These are phyloP conservation scores for Solanum microdontum DNA, from an alignment of 257 asterid species.

Conservation along the genomic window DNA sequence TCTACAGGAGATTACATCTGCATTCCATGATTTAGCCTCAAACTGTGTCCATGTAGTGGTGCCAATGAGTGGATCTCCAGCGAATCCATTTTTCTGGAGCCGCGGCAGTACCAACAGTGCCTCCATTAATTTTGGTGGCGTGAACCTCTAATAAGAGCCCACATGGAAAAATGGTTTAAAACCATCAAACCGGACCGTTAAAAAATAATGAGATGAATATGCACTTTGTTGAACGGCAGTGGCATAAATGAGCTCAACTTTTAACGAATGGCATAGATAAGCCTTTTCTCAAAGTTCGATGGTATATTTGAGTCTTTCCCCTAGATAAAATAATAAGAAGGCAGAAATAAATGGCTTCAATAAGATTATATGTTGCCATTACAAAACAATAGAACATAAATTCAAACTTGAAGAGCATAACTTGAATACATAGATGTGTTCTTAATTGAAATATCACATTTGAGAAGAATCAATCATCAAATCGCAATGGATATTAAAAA, in stretches of 20 bases:
- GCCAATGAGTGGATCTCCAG: slow-evolving; percentile 93
- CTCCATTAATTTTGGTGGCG: neutral
- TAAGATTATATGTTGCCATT: neutral
- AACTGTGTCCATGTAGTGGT: slow-evolving; percentile 25
- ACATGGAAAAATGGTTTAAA: neutral
- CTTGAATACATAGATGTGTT: neutral
- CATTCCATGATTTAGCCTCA: slow-evolving; percentile 22
- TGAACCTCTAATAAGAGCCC: neutral
- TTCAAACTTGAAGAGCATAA: neutral
- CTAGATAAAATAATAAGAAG: neutral
- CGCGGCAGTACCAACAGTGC: slow-evolving; percentile 10
- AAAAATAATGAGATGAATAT: neutral
- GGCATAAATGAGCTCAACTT: neutral
- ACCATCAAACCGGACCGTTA: neutral
- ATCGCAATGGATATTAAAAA: neutral
- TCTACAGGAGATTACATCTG: slow-evolving; percentile 26
- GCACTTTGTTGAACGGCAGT: neutral
- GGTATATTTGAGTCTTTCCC: neutral
- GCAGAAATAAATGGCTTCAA: neutral
- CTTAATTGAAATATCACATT: neutral
- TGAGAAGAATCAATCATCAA: neutral
- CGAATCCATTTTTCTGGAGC: slow-evolving; percentile 48
- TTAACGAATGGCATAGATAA: neutral
- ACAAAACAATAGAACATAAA: neutral
- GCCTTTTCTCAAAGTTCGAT: neutral